Evolutionary conservation across 768 basidiomycete species (phyloP).

Genomic region (Lactifluus volemus): DNA sequence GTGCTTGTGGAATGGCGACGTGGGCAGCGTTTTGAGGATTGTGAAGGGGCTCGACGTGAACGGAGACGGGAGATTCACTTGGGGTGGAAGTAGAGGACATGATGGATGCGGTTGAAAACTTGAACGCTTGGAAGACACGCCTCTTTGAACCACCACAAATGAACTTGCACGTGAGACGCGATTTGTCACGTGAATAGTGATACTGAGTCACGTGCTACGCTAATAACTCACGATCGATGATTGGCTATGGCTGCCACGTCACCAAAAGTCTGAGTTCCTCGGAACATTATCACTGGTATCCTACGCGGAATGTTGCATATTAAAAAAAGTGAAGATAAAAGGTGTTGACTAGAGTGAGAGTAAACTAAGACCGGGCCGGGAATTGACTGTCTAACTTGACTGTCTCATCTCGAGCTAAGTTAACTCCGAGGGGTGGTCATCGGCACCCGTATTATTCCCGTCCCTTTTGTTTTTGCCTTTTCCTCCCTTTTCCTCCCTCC

Average conservation of each 20-base stretch:
- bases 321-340: neutral
- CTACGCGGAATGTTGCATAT: neutral
- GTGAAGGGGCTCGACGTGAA: slow-evolving; percentile 73
- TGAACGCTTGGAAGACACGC: neutral
- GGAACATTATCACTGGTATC: neutral
- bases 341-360: neutral
- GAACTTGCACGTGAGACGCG: slow-evolving; percentile 21
- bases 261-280: neutral
- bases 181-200: neutral
- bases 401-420: too few relatives aligned
- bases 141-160: slow-evolving; percentile 1
- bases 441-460: slow-evolving; percentile 11
- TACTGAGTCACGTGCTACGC: neutral
- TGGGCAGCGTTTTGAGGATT: slow-evolving; percentile 76
- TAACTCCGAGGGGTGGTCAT: neutral
- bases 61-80: slow-evolving; percentile 51
- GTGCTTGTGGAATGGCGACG: slow-evolving; percentile 70
- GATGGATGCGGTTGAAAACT: slow-evolving; percentile 22
- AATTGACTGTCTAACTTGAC: too few relatives aligned
- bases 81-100: slow-evolving; percentile 53
- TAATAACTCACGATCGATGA: neutral
- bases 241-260: neutral
- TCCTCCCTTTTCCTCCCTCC: neutral
- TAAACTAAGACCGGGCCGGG: neutral
- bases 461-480: slow-evolving; percentile 5